Evolutionary conservation across 1,284 basidiomycete species (phyloP), one percentile per base, ranked within the genome.

Genomic region (Pseudozyma sp.): DNA sequence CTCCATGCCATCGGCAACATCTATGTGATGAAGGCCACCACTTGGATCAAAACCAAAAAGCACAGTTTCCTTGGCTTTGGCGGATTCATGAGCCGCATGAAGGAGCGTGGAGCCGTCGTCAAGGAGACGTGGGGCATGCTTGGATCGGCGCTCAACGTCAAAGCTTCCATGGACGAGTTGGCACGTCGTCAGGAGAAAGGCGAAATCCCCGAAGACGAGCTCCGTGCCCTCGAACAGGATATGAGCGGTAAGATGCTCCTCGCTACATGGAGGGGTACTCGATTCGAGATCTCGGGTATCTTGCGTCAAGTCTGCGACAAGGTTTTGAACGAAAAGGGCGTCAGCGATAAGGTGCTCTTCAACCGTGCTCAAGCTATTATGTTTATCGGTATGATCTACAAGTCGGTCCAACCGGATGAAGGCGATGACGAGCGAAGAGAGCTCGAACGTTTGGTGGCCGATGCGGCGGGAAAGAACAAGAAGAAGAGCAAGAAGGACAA

Each of bases 1-100:
- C 76, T 85, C 47, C 81, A 83, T 61, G 78, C 83, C 40, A 85
- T 85, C 65, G 84, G 84, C 47, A 91, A 89, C 62, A 91, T 97
- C 39, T 99, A 98, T 85, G 91, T 94, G 80, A 92, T 92, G 88
- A 98, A 97, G 86, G 93, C 93, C 3, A 91, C 93, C 40, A 93
- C 93, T 50, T 97, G 91, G 87, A 87, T 98, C 87, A 98, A 97
- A 87, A 81, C 84, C 36, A 81, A 84, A 70, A 77, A 80, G 70
- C 79, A 80, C 63, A 96, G 93, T 86, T 94, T 98, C 86, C 87
- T 96, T 70, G 94, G 94, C 61, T 72, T 87, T 63, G 92, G 93
- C 21, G 94, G 94, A 21, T 97, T 98, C 88, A 94, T 95, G 87
- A 93, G 93, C 58, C 89, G 92, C 38, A 87, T 99, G 79, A 99